Conservation (phyloP, 352 stramenopile species). For the Pythium inflatum region DNA sequence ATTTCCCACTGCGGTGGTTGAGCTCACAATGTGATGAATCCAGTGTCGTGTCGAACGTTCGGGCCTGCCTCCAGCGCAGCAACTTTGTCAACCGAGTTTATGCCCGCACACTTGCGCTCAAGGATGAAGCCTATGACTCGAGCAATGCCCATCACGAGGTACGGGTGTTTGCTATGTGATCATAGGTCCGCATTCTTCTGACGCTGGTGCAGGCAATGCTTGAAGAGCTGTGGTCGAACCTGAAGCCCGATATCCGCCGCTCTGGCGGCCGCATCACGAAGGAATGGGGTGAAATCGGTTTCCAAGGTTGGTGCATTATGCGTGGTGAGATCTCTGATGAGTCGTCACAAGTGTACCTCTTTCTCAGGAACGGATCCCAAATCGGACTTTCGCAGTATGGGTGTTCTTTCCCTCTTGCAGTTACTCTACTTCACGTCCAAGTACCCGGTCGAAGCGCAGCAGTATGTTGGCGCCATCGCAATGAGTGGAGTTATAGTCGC, state of each 20-base stretch:
- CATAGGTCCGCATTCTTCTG: no score
- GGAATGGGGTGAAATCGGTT: slow-evolving; percentile 88
- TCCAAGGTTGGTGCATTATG: slow-evolving; percentile 59
- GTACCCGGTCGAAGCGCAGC: slow-evolving; percentile 75
- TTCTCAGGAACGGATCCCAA: slow-evolving; percentile 73
- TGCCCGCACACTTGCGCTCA: slow-evolving; percentile 46
- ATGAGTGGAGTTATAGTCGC: no score
- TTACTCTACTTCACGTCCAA: slow-evolving; percentile 76
- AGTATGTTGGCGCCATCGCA: slow-evolving; percentile 47
- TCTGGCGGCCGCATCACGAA: slow-evolving; percentile 81
- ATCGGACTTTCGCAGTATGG: slow-evolving; percentile 88
- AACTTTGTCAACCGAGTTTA: slow-evolving; percentile 84
- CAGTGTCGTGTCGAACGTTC: slow-evolving; percentile 72
- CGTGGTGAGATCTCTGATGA: no score
- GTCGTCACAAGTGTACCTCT: no score
- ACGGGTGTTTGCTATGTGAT: neutral
- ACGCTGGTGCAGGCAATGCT: slow-evolving; percentile 68
- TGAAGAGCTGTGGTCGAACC: slow-evolving; percentile 78
- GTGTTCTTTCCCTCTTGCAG: slow-evolving; percentile 74
- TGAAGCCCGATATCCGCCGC: slow-evolving; percentile 81
- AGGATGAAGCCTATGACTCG: slow-evolving; percentile 74
- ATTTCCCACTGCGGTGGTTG: neutral
- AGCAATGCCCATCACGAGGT: slow-evolving; percentile 70
- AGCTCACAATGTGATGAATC: neutral
- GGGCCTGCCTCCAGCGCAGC: slow-evolving; percentile 66